phyloP scores from a whole-genome alignment of 305 asterid genomes.

The Fraxinus sp. region DNA sequence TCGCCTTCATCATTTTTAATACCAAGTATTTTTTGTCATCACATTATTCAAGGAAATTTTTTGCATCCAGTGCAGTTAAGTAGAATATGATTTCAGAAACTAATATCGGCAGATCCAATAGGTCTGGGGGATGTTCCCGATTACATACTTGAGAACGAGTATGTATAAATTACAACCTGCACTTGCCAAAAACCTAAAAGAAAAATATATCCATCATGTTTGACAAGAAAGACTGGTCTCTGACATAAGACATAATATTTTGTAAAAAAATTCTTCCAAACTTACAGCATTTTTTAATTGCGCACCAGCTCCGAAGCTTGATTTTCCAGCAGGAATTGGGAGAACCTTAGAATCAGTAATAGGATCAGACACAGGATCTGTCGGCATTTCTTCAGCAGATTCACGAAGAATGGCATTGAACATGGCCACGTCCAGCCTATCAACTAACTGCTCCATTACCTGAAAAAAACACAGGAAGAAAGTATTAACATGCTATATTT shows the following conservation, averaged over 20 bases:
- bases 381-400: slow-evolving; percentile 80
- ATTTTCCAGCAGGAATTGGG: slow-evolving; percentile 80
- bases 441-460: slow-evolving; percentile 95
- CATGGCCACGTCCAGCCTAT: slow-evolving; percentile 86
- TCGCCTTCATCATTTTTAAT: not conserved
- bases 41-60: not conserved
- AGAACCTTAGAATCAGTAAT: slow-evolving; percentile 74
- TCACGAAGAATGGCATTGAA: slow-evolving; percentile 94
- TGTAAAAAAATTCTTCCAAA: slow-evolving; percentile 13
- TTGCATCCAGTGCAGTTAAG: not conserved
- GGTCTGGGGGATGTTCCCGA: not conserved
- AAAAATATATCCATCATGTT: not conserved
- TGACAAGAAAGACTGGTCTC: not conserved
- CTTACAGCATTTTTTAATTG: slow-evolving; percentile 92
- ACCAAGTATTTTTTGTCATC: not conserved
- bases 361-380: slow-evolving; percentile 96
- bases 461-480: slow-evolving; percentile 21
- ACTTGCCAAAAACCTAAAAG: not conserved
- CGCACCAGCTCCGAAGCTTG: slow-evolving; percentile 88
- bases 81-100: not conserved
- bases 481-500: slow-evolving; percentile 1
- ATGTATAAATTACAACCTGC: not conserved
- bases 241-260: not conserved
- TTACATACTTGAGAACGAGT: not conserved
- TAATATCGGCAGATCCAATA: not conserved